Evolutionary conservation across 225 moss, liverwort and hornwort genomes (phyloP).

Genomic region (Polytrichum formosum): DNA sequence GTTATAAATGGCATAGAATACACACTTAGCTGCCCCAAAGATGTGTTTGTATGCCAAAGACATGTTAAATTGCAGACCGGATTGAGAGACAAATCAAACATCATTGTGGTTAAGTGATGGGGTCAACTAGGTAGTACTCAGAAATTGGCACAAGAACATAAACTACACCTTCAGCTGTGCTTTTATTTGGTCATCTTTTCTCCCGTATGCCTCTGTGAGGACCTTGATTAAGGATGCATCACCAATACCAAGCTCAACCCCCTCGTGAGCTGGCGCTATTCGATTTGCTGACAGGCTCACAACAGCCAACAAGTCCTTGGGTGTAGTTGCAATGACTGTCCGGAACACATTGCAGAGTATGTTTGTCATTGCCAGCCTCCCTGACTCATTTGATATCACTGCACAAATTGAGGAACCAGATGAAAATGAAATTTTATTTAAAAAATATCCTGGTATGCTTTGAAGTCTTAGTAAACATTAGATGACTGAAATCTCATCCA

Average conservation of each 20-base stretch:
- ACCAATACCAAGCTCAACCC: slow-evolving; percentile 93
- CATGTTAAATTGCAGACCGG: too few relatives aligned
- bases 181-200: slow-evolving; percentile 95
- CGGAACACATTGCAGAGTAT: slow-evolving; percentile 96
- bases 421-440: too few relatives aligned
- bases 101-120: too few relatives aligned
- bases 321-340: slow-evolving; percentile 78
- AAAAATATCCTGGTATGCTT: too few relatives aligned
- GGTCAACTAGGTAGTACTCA: too few relatives aligned
- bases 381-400: slow-evolving; percentile 90
- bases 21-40: too few relatives aligned
- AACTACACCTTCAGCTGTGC: slow-evolving; percentile 75
- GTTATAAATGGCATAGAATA: too few relatives aligned
- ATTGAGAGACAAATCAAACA: too few relatives aligned
- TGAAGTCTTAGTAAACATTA: too few relatives aligned
- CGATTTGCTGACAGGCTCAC: slow-evolving; percentile 92
- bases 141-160: too few relatives aligned
- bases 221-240: slow-evolving; percentile 85
- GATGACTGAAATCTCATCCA: too few relatives aligned
- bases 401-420: slow-evolving; percentile 10
- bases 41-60: too few relatives aligned
- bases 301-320: slow-evolving; percentile 78
- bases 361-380: slow-evolving; percentile 87
- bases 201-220: slow-evolving; percentile 89
- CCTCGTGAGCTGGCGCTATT: slow-evolving; percentile 95